Conservation (phyloP, 139 green algal species). For the Micromonas pusilla region DNA sequence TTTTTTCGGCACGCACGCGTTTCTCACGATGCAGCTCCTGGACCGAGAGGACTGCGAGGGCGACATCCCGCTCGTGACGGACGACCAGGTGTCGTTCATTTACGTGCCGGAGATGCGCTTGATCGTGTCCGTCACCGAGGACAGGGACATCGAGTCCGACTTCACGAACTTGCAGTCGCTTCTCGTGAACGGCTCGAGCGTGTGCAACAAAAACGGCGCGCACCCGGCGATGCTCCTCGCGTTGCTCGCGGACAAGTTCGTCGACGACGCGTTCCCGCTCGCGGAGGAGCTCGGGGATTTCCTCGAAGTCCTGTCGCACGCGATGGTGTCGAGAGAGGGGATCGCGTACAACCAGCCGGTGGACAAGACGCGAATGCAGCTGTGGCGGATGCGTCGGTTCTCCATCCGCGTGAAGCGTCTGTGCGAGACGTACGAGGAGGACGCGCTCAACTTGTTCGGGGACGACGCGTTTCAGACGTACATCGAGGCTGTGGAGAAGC, state of each 20-base stretch:
- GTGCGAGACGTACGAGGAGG: background rate
- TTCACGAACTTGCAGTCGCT: background rate
- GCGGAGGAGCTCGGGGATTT: background rate
- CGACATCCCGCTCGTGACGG: background rate
- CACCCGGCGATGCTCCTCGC: background rate
- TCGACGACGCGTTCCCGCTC: background rate
- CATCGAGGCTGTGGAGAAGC: background rate
- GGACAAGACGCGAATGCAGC: background rate
- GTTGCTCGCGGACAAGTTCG: background rate
- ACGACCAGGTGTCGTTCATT: background rate
- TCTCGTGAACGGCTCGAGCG: background rate
- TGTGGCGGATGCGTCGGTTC: background rate
- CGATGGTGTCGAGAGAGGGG: background rate
- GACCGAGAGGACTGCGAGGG: background rate
- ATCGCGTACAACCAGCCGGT: background rate
- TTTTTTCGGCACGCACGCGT: background rate
- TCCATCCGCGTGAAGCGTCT: background rate
- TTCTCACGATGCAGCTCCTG: background rate
- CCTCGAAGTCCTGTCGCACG: background rate
- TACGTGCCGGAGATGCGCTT: background rate
- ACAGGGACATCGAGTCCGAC: background rate
- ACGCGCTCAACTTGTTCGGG: background rate
- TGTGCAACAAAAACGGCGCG: background rate
- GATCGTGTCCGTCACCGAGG: background rate
- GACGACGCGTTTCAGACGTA: background rate